phyloP scores from a whole-genome alignment of 257 asterid species.

The Lycium ferocissimum region DNA sequence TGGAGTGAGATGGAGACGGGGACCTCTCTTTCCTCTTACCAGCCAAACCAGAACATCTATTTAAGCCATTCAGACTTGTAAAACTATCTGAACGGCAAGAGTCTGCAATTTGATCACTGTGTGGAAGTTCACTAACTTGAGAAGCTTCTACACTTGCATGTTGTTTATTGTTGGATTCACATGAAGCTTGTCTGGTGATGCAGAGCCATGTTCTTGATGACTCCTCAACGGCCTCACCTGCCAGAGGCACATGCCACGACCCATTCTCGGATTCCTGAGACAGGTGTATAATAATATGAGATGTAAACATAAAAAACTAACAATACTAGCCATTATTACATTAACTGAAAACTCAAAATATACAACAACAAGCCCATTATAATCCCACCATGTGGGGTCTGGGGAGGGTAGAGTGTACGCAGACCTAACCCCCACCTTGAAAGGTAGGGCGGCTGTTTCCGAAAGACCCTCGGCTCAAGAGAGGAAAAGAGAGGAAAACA shows the following conservation, averaged over 20 bases:
- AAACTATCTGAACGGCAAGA: constrained; percentile 18
- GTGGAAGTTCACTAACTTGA: constrained; percentile 30
- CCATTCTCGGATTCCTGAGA: constrained; percentile 77
- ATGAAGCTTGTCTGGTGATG: constrained; percentile 48
- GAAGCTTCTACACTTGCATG: constrained; percentile 27
- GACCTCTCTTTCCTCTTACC: constrained; percentile 48
- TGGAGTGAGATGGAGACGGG: constrained; percentile 25
- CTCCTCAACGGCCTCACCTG: constrained; percentile 67
- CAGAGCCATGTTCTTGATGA: constrained; percentile 79
- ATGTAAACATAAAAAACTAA: background rate
- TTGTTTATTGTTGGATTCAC: constrained; percentile 29
- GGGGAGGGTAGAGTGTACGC: no score
- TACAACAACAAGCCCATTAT: no score
- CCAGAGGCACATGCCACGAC: constrained; percentile 88
- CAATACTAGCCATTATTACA: background rate
- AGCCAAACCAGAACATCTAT: constrained; percentile 27
- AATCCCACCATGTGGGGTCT: no score
- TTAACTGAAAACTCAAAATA: background rate
- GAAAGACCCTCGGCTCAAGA: no score
- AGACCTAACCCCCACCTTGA: no score
- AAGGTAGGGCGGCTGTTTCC: no score
- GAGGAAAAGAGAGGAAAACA: no score
- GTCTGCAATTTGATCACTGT: constrained; percentile 30
- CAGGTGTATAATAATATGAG: background rate
- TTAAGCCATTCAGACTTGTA: constrained; percentile 17